These are phyloP conservation scores for Tetragonia tetragonoides DNA, from an alignment of 148 eudicot genomes.

Conservation along the genomic window DNA sequence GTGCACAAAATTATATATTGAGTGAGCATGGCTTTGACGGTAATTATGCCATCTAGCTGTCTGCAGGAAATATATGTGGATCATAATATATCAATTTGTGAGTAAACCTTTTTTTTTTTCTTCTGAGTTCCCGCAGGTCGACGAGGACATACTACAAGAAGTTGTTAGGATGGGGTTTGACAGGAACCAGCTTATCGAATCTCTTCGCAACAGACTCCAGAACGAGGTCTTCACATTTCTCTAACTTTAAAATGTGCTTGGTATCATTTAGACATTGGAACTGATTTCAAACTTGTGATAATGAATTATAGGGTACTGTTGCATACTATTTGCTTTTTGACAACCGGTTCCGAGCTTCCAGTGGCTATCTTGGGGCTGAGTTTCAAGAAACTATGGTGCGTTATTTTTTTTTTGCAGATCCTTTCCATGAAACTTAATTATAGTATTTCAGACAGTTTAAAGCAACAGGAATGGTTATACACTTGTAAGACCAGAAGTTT, in stretches of 20 bases:
- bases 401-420: background rate
- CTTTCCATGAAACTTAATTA: background rate
- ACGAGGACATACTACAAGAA: constrained; percentile 74
- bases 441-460: background rate
- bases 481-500: background rate
- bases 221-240: constrained; percentile 60
- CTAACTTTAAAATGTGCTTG: background rate
- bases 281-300: constrained; percentile 1
- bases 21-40: background rate
- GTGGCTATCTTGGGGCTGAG: constrained; percentile 94
- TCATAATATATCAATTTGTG: background rate
- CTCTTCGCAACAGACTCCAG: constrained; percentile 70
- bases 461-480: background rate
- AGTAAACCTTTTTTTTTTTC: background rate
- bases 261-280: background rate
- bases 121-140: constrained; percentile 46
- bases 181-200: constrained; percentile 61
- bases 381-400: constrained; percentile 85
- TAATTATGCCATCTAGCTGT: background rate
- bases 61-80: background rate
- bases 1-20: background rate
- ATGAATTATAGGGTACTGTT: constrained; percentile 72
- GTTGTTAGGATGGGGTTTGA: constrained; percentile 79
- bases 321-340: constrained; percentile 93
- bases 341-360: constrained; percentile 73